phyloP scores from a whole-genome alignment of 371 early-diverging fungal genomes.

The Actinomortierella ambigua region DNA sequence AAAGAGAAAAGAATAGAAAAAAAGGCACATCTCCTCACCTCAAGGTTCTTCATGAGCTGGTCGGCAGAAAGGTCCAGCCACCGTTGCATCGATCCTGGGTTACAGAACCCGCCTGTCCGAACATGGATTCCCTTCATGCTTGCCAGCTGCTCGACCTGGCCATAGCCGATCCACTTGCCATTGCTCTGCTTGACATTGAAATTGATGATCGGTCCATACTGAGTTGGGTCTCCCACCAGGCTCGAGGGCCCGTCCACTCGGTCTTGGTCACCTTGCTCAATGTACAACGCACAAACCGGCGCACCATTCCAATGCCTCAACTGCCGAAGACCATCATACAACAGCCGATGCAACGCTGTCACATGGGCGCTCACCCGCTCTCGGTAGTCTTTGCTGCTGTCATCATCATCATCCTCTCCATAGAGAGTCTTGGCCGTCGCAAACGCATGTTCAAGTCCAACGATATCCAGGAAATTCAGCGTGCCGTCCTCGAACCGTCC shows the following conservation, averaged over 20 bases:
- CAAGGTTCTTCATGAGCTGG: constrained; percentile 44
- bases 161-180: constrained; percentile 57
- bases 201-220: constrained; percentile 68
- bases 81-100: constrained; percentile 72
- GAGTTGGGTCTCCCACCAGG: constrained; percentile 13
- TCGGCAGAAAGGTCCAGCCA: constrained; percentile 54
- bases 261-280: constrained; percentile 18
- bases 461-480: constrained; percentile 67
- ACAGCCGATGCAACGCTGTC: constrained; percentile 39
- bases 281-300: constrained; percentile 55
- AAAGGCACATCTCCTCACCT: too few relatives aligned
- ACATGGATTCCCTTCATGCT: constrained; percentile 63
- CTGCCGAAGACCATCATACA: constrained; percentile 43
- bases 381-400: too few relatives aligned
- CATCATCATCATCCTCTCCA: constrained; percentile 13
- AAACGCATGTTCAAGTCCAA: constrained; percentile 67
- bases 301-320: constrained; percentile 56
- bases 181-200: constrained; percentile 63
- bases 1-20: too few relatives aligned
- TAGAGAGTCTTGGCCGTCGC: constrained; percentile 46
- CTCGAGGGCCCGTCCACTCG: too few relatives aligned
- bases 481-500: constrained; percentile 75
- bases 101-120: constrained; percentile 76
- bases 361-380: constrained; percentile 49
- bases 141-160: constrained; percentile 64